Percentiles rank a stretch among this genome's conserved stretches.
These are phyloP conservation scores for Suhomyces emberorum DNA, from an alignment of 805 yeast species.

Conservation along the genomic window DNA sequence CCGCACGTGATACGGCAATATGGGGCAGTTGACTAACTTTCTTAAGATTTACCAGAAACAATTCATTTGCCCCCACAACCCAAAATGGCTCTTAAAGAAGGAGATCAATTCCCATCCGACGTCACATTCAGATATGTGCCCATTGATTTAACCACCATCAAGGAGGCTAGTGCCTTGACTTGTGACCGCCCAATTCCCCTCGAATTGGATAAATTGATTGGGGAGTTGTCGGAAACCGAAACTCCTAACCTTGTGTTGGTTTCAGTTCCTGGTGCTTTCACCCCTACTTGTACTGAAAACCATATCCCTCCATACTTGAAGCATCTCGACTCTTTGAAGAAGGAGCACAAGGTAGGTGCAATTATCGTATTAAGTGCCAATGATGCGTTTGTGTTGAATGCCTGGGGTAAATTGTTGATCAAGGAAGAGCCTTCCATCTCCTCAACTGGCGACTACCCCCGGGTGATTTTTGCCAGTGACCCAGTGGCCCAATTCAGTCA, in stretches of 20 bases:
- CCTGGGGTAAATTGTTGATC: constrained; percentile 43
- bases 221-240: constrained; percentile 14
- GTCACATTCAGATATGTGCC: constrained; percentile 38
- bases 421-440: constrained; percentile 16
- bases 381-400: constrained; percentile 42
- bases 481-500: constrained; percentile 33
- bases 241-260: constrained; percentile 31
- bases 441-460: constrained; percentile 14
- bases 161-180: constrained; percentile 26
- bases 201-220: constrained; percentile 31
- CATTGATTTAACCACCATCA: constrained; percentile 25
- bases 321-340: constrained; percentile 26
- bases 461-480: constrained; percentile 39
- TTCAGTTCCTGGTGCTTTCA: constrained; percentile 43
- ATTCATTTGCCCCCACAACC: too few relatives aligned
- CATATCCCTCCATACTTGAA: constrained; percentile 40
- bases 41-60: too few relatives aligned
- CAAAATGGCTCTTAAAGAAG: constrained; percentile 18
- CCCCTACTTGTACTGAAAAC: constrained; percentile 44
- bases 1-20: too few relatives aligned
- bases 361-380: constrained; percentile 38
- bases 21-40: too few relatives aligned
- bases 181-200: constrained; percentile 35
- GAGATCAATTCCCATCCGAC: constrained; percentile 33
- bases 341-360: constrained; percentile 27